phyloP scores from a whole-genome alignment of 306 rosid species.

The Corylus americana region DNA sequence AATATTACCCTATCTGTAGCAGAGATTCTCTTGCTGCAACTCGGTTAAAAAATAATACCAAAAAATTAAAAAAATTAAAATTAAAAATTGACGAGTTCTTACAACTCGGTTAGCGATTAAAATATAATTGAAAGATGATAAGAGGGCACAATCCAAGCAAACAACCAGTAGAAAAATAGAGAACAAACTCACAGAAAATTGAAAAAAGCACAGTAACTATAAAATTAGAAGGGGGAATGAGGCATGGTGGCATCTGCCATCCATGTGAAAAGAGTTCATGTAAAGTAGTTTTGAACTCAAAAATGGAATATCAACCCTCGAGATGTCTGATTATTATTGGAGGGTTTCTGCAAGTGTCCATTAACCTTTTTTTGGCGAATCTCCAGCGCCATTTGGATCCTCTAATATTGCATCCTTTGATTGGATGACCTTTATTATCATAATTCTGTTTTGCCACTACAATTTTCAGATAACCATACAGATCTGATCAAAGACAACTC shows the following conservation, averaged over 20 bases:
- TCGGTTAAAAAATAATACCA: not conserved
- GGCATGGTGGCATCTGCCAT: not conserved
- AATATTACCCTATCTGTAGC: constrained; percentile 69
- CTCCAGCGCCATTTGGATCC: not conserved
- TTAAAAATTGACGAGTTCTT: no score
- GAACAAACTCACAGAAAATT: not conserved
- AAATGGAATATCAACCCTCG: not conserved
- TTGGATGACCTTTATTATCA: not conserved
- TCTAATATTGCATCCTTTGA: not conserved
- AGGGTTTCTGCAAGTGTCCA: not conserved
- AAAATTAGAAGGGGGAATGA: not conserved
- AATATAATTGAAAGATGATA: not conserved
- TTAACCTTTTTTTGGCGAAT: not conserved
- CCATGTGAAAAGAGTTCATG: not conserved
- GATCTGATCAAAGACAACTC: not conserved
- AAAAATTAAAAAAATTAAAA: no score
- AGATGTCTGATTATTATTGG: not conserved
- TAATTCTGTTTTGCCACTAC: not conserved
- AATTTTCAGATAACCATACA: not conserved
- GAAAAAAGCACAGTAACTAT: not conserved
- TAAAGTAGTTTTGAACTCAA: not conserved
- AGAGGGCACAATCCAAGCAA: not conserved
- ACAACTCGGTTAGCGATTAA: not conserved
- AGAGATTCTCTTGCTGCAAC: constrained; percentile 59
- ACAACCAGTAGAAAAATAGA: not conserved